Evolutionary conservation across 768 basidiomycete genomes (phyloP).

Genomic region (Hygrocybe punicea): DNA sequence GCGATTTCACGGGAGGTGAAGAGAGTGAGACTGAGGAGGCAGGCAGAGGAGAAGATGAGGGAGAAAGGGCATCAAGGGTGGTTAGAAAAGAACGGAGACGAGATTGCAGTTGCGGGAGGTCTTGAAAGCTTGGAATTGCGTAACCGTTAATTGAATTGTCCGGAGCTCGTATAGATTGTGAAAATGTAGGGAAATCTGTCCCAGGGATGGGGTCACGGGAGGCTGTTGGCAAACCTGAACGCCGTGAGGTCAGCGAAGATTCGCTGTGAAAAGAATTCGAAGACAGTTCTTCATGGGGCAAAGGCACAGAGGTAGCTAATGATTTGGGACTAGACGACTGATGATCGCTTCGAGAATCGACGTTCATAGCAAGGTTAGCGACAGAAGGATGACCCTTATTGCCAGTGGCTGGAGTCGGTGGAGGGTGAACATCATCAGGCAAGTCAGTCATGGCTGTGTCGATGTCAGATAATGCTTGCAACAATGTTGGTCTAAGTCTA

Average conservation of each 20-base stretch:
- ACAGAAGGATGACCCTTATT: no score
- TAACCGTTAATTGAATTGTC: background rate
- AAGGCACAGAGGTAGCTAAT: no score
- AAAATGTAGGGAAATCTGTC: background rate
- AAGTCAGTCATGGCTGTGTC: background rate
- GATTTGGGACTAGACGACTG: no score
- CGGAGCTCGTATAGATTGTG: background rate
- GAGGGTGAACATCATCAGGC: no score
- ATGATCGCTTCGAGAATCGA: no score
- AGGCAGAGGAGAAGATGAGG: constrained; percentile 11
- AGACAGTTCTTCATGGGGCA: background rate
- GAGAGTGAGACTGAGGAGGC: background rate
- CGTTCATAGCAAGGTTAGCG: no score
- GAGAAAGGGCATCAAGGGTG: background rate
- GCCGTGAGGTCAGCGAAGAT: background rate
- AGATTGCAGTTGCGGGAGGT: constrained; percentile 23
- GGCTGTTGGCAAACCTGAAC: background rate
- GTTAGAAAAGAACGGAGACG: constrained; percentile 19
- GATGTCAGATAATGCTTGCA: background rate
- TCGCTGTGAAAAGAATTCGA: background rate
- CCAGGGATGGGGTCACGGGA: background rate
- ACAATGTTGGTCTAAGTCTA: constrained; percentile 13
- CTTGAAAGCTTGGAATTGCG: background rate
- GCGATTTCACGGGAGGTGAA: background rate
- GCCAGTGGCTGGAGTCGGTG: no score